phyloP scores from a whole-genome alignment of 192 early-diverging fungal species.

The Coemansia sp. region DNA sequence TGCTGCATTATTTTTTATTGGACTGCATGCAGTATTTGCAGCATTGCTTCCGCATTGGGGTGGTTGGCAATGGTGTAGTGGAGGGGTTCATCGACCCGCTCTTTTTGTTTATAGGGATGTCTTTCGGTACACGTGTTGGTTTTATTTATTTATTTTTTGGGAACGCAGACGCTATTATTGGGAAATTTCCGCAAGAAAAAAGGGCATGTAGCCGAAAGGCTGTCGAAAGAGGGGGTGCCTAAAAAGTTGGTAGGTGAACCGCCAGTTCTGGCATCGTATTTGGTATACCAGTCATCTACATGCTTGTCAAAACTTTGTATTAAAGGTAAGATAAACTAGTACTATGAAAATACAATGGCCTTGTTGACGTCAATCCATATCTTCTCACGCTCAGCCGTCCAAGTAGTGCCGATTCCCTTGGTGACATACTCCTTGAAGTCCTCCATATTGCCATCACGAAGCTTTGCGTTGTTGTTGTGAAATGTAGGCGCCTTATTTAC shows the following conservation, averaged over 20 bases:
- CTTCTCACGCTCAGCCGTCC: conserved; percentile 13
- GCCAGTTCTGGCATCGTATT: neutral
- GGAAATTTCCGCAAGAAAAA: neutral
- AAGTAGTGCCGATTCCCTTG: conserved; percentile 13
- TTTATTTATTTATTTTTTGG: no score
- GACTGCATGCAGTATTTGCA: no score
- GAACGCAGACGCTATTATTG: no score
- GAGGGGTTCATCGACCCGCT: no score
- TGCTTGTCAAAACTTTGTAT: neutral
- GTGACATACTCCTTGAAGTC: conserved; percentile 28
- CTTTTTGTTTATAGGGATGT: no score
- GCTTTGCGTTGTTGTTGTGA: conserved; percentile 10
- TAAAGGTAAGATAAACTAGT: neutral
- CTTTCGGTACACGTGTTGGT: no score
- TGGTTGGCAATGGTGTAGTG: no score
- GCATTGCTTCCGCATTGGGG: no score
- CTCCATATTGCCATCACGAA: conserved; percentile 29
- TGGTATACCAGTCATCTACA: neutral
- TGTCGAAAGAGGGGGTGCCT: no score
- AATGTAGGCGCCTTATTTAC: conserved; percentile 10
- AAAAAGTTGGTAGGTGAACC: neutral
- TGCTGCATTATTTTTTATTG: no score
- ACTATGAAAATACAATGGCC: conserved; percentile 14
- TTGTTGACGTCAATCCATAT: conserved; percentile 28
- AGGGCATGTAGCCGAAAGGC: no score